Evolutionary conservation across 2,329 filamentous ascomycete species (phyloP).

Genomic region (Albifimbria verrucaria): DNA sequence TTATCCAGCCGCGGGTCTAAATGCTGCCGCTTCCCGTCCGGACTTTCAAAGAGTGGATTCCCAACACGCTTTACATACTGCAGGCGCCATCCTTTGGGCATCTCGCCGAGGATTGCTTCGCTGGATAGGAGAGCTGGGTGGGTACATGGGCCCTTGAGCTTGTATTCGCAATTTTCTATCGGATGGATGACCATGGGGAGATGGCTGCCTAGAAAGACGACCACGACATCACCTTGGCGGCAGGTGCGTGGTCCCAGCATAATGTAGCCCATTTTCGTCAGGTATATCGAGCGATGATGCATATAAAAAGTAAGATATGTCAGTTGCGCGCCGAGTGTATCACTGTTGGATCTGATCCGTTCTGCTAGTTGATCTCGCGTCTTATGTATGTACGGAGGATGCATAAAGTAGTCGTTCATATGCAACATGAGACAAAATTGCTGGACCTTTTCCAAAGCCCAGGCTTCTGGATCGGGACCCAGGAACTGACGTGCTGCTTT

Average conservation of each 20-base stretch:
- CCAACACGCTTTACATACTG: background rate
- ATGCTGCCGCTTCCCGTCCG: background rate
- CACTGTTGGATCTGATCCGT: background rate
- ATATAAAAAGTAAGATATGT: background rate
- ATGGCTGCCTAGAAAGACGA: background rate
- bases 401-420: background rate
- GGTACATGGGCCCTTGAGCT: background rate
- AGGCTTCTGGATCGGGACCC: background rate
- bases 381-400: background rate
- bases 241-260: background rate
- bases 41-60: background rate
- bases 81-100: background rate
- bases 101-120: conserved; percentile 1
- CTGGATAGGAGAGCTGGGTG: background rate
- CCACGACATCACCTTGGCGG: background rate
- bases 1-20: background rate
- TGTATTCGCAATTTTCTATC: background rate
- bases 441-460: background rate
- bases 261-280: background rate
- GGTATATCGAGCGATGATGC: background rate
- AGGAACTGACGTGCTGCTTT: background rate
- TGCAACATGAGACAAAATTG: background rate
- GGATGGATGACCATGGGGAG: background rate
- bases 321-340: background rate
- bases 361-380: background rate